phyloP scores from a whole-genome alignment of 805 yeast species.

The Kluyveromyces aestuarii region DNA sequence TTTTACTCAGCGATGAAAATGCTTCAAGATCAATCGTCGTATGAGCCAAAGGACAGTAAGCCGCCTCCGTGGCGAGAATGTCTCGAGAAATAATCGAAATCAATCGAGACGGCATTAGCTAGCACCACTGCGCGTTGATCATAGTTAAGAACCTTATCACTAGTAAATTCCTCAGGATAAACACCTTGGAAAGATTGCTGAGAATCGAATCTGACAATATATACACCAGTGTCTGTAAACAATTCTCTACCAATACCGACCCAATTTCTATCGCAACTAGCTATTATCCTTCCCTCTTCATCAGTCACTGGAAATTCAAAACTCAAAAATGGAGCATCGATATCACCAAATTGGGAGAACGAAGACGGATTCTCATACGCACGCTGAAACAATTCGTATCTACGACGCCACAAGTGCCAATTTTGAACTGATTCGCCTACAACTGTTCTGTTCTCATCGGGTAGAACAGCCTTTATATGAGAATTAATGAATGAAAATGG shows the following conservation, averaged over 20 bases:
- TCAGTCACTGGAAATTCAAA: conserved; percentile 77
- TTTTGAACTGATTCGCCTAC: conserved; percentile 86
- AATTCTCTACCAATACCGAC: conserved; percentile 89
- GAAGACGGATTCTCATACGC: conserved; percentile 26
- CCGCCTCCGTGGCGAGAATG: conserved; percentile 59
- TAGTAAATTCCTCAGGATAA: conserved; percentile 32
- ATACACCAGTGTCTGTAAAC: conserved; percentile 92
- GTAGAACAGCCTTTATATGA: conserved; percentile 64
- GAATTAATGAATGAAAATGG: conserved; percentile 87
- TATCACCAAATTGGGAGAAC: conserved; percentile 72
- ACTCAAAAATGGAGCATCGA: conserved; percentile 80
- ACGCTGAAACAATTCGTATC: conserved; percentile 65
- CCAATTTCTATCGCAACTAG: conserved; percentile 86
- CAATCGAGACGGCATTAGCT: conserved; percentile 85
- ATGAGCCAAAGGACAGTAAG: conserved; percentile 19
- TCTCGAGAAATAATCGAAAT: conserved; percentile 94
- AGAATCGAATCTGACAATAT: conserved; percentile 70
- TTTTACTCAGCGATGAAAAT: too few relatives aligned
- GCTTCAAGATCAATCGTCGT: conserved; percentile 13
- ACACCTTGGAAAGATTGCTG: conserved; percentile 55
- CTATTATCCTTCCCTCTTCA: conserved; percentile 49
- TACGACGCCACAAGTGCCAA: conserved; percentile 92
- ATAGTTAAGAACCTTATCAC: conserved; percentile 43
- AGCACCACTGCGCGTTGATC: conserved; percentile 81
- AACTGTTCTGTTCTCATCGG: conserved; percentile 33